These are phyloP conservation scores for Mediolabrus comicus DNA, from an alignment of 108 stramenopile genomes.

Conservation along the genomic window DNA sequence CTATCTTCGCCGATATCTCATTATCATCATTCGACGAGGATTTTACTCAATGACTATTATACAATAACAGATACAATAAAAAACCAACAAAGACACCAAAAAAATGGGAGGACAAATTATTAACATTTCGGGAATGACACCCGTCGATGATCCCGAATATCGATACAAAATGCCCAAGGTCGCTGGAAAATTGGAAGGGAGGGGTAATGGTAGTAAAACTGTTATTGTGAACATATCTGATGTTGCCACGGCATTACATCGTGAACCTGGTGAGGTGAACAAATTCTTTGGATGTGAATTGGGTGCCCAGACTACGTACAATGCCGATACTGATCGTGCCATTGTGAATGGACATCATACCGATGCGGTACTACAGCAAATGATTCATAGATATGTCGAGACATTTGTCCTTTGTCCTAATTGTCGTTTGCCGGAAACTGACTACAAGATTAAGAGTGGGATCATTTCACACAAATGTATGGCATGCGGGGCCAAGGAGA, in stretches of 20 bases:
- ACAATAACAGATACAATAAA: not conserved
- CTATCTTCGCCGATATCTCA: constrained; percentile 2
- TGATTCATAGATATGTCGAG: constrained; percentile 93
- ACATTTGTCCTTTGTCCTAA: constrained; percentile 96
- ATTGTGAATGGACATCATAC: constrained; percentile 98
- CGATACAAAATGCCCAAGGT: constrained; percentile 98
- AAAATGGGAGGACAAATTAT: constrained; percentile 81
- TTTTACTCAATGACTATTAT: constrained; percentile 23
- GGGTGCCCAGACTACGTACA: constrained; percentile 96
- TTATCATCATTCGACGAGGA: not conserved
- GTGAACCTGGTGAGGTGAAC: constrained; percentile 91
- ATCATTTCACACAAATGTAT: constrained; percentile 93
- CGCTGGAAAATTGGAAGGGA: constrained; percentile 95
- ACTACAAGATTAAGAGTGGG: constrained; percentile 96
- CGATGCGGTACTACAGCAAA: constrained; percentile 84
- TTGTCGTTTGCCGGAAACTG: constrained; percentile 95
- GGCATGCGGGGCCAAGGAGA: constrained; percentile 97
- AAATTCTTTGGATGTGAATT: constrained; percentile 99
- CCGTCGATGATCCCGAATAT: constrained; percentile 93
- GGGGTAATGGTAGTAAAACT: constrained; percentile 99
- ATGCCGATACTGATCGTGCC: constrained; percentile 90
- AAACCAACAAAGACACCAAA: constrained; percentile 7
- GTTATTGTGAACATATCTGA: constrained; percentile 94
- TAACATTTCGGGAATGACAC: constrained; percentile 87
- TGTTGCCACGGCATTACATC: constrained; percentile 82